These are phyloP conservation scores for Knoxdaviesia capensis DNA, from an alignment of 2,329 filamentous ascomycete species.

Conservation along the genomic window DNA sequence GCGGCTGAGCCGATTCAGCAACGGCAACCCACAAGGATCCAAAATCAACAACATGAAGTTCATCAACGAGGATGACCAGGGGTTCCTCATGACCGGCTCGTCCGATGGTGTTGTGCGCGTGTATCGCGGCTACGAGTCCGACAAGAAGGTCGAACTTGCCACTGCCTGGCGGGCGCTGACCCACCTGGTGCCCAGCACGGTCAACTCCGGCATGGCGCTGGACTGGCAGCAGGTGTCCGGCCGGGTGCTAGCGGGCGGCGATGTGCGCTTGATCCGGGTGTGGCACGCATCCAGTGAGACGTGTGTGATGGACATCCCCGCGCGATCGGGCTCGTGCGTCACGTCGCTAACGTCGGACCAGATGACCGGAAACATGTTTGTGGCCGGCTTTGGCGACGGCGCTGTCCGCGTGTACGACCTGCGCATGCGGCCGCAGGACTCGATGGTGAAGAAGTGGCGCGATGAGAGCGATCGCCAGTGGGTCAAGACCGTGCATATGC, in stretches of 20 bases:
- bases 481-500: constrained; percentile 93
- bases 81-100: constrained; percentile 82
- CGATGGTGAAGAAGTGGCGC: constrained; percentile 94
- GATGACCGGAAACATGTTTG: constrained; percentile 90
- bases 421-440: constrained; percentile 60
- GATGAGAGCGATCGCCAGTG: constrained; percentile 71
- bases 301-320: constrained; percentile 83
- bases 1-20: constrained; percentile 70
- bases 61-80: constrained; percentile 96
- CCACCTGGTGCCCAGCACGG: constrained; percentile 82
- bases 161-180: constrained; percentile 83
- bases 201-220: constrained; percentile 88
- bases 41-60: constrained; percentile 90
- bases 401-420: constrained; percentile 90
- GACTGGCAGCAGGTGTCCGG: constrained; percentile 99
- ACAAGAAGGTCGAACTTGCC: constrained; percentile 60
- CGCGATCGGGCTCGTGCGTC: constrained; percentile 84
- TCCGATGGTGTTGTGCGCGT: constrained; percentile 89
- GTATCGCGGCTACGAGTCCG: constrained; percentile 76
- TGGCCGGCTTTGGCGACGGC: constrained; percentile 90
- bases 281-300: constrained; percentile 93
- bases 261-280: constrained; percentile 84
- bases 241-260: constrained; percentile 82
- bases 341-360: constrained; percentile 93
- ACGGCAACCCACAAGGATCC: constrained; percentile 79